Conservation (phyloP, 768 basidiomycete genomes). For the Leucogyrophana mollusca region DNA sequence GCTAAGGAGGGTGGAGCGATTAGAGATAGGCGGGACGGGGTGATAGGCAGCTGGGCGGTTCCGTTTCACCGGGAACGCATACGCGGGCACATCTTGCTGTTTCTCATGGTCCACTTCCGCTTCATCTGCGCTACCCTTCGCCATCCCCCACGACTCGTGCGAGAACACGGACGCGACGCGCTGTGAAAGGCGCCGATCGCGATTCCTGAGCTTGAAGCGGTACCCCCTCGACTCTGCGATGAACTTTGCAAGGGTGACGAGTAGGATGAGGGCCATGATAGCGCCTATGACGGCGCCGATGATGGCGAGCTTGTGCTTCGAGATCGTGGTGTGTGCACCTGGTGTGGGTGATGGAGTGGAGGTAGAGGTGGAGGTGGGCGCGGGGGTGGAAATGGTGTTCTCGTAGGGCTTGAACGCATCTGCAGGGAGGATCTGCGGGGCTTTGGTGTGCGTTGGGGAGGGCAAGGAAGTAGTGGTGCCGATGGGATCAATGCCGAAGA, state of each 20-base stretch:
- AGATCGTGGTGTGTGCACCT: slow-evolving; percentile 10
- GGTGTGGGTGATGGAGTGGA: slow-evolving; percentile 1
- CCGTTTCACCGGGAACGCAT: neutral
- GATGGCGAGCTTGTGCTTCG: slow-evolving; percentile 5
- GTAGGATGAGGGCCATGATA: slow-evolving; percentile 13
- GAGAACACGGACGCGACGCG: slow-evolving; percentile 1
- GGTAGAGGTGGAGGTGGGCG: neutral
- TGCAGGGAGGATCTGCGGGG: slow-evolving; percentile 5
- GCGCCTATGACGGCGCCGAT: slow-evolving; percentile 19
- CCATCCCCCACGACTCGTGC: slow-evolving; percentile 5
- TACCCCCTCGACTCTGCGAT: neutral
- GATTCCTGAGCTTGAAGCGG: neutral
- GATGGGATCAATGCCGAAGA: slow-evolving; percentile 1
- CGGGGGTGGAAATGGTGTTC: neutral
- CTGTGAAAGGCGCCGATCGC: neutral
- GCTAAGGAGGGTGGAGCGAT: too few species aligned
- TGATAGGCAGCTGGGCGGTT: too few species aligned
- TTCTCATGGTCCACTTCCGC: neutral
- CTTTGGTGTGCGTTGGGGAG: too few species aligned
- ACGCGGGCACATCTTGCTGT: neutral
- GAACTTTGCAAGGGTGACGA: neutral
- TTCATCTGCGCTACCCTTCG: too few species aligned
- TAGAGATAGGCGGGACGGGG: too few species aligned
- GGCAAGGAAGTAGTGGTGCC: too few species aligned
- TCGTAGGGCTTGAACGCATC: slow-evolving; percentile 14